A percentile compares a stretch with the other conserved stretches of the same genome.
These are phyloP conservation scores for Alternaria sp. DNA, from an alignment of 2,329 filamentous ascomycete genomes.

Conservation along the genomic window DNA sequence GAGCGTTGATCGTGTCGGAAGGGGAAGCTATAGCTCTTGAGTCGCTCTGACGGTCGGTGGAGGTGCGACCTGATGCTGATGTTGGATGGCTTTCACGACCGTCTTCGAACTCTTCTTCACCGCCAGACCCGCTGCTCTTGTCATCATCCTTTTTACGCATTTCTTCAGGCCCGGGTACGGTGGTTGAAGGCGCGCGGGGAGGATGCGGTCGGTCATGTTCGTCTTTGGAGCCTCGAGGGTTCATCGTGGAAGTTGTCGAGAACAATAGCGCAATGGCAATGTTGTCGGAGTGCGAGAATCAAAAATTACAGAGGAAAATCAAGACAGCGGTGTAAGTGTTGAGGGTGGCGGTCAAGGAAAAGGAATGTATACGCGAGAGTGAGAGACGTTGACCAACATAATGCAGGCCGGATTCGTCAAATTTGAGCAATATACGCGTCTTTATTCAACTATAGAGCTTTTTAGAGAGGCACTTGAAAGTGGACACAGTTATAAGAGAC, in stretches of 20 bases:
- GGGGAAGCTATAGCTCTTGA: neutral
- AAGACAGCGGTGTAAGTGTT: neutral
- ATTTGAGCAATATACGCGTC: neutral
- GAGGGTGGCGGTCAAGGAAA: neutral
- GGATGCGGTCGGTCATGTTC: neutral
- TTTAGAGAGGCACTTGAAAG: neutral
- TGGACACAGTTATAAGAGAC: neutral
- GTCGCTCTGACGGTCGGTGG: neutral
- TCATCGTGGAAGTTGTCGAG: neutral
- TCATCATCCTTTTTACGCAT: neutral
- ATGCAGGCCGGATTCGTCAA: neutral
- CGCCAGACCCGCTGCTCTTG: neutral
- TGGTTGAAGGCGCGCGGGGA: neutral
- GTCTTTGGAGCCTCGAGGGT: neutral
- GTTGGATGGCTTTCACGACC: neutral
- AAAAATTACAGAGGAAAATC: neutral
- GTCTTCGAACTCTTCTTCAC: neutral
- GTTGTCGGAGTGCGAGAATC: neutral
- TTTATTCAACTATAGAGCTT: too few species aligned
- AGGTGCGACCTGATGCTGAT: neutral
- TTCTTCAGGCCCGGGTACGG: neutral
- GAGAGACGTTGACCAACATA: neutral
- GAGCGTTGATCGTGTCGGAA: neutral
- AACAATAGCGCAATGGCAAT: neutral
- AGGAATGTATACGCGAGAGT: neutral